Base-by-base conservation (phyloP, 495 filamentous ascomycete species). In the Penicillium simplicissimum region DNA sequence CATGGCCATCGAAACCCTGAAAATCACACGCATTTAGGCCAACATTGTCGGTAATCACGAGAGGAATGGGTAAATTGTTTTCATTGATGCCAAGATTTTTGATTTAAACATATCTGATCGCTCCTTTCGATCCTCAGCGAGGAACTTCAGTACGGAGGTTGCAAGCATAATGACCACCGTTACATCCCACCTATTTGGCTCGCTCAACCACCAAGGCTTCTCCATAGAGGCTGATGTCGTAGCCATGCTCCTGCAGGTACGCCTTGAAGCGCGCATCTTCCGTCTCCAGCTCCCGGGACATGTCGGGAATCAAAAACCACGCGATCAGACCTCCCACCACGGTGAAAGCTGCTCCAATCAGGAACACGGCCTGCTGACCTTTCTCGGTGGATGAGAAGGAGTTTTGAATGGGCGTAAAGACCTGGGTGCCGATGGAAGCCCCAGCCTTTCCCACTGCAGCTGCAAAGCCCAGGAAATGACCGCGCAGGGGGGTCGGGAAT, bases 391-490 rank as follows among this genome's bases (percentile, higher is more conserved):
- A 65, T 0, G 54, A 55, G 53, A 80, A 81, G 1, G 72, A 76
- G 40, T 73, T 65, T 47, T 78, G 74, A 59, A 80, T 79, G 0
- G 77, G 76, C 0, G 71, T 77, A 55, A 84, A 81, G 7, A 81
- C 76, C 45, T 78, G 58, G 1, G 79, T 80, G 6, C 79, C 81
- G 34, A 83, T 79, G 0, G 77, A 78, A 0, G 79, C 80, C 8
- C 82, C 82, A 0, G 79, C 79, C 54, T 82, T 84, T 5, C 79
- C 78, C 15, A 79, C 64, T 0, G 80, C 81, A 2, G 80, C 80
- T 2, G 76, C 79, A 54, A 82, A 69, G 3, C 80, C 80, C 3
- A 81, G 67, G 48, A 78, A 82, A 49, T 82, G 79, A 4, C 82
- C 81, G 10, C 82, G 76, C 0, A 83, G 62, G 1, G 81, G 76